These are phyloP conservation scores for Suillus subluteus DNA, from an alignment of 768 basidiomycete species.

Conservation along the genomic window DNA sequence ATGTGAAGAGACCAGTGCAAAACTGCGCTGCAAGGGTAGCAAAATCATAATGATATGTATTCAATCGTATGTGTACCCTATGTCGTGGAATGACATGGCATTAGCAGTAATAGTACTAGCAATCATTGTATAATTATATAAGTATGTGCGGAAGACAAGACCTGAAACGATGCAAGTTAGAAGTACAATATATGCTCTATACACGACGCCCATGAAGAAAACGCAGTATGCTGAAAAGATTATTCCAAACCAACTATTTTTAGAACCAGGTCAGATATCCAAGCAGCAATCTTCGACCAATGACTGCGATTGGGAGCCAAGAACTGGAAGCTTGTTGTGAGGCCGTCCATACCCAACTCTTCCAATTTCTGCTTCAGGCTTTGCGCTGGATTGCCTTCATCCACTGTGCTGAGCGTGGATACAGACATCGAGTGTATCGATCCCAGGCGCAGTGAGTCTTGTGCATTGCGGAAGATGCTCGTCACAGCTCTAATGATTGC, in stretches of 20 bases:
- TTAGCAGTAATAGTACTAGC: constrained; percentile 7
- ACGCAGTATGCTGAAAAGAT: constrained; percentile 10
- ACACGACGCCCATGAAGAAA: constrained; percentile 19
- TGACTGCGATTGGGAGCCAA: constrained; percentile 56
- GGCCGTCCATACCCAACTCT: constrained; percentile 72
- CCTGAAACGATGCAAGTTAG: constrained; percentile 12
- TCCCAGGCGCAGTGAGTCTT: constrained; percentile 51
- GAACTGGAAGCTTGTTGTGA: constrained; percentile 76
- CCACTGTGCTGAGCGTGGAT: constrained; percentile 66
- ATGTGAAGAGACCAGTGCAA: neutral
- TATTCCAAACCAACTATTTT: constrained; percentile 49
- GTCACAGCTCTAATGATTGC: constrained; percentile 71
- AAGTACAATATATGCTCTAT: constrained; percentile 20
- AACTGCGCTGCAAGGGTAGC: neutral
- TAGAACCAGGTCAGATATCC: constrained; percentile 68
- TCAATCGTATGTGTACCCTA: constrained; percentile 7
- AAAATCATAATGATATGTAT: constrained; percentile 2
- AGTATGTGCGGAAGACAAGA: constrained; percentile 16
- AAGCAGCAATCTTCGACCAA: constrained; percentile 69
- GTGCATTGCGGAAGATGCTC: constrained; percentile 72
- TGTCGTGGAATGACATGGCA: neutral
- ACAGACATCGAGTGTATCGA: constrained; percentile 53
- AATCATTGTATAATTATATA: constrained; percentile 10
- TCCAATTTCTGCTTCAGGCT: constrained; percentile 62
- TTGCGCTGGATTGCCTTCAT: constrained; percentile 48